A percentile compares a stretch with the other conserved stretches of the same genome.
phyloP scores from a whole-genome alignment of 306 rosid genomes.

The Begonia peltatifolia region DNA sequence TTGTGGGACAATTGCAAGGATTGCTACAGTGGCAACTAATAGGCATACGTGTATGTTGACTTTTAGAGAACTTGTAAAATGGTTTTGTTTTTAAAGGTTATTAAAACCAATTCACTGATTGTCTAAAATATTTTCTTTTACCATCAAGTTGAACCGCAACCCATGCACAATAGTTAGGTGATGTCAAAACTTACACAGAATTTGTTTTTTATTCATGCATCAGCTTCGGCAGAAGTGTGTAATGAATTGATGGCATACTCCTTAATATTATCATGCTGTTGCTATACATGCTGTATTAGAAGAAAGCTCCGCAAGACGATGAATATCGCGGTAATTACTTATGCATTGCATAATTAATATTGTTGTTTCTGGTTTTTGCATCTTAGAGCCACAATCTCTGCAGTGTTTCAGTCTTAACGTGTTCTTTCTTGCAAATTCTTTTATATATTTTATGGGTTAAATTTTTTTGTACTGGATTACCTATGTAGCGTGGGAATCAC shows the following conservation, averaged over 20 bases:
- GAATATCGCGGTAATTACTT: slow-evolving; percentile 66
- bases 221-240: slow-evolving; percentile 85
- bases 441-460: too few species aligned
- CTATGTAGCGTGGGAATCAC: too few species aligned
- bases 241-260: slow-evolving; percentile 96
- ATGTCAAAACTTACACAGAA: neutral
- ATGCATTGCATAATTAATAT: neutral
- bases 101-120: neutral
- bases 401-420: too few species aligned
- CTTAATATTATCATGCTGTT: slow-evolving; percentile 76
- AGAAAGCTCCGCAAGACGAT: slow-evolving; percentile 81
- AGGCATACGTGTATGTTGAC: slow-evolving; percentile 75
- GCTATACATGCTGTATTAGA: slow-evolving; percentile 86
- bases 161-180: neutral
- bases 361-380: neutral
- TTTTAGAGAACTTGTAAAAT: neutral
- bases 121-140: neutral
- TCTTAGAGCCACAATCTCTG: too few species aligned
- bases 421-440: too few species aligned
- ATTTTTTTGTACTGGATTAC: too few species aligned
- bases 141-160: neutral
- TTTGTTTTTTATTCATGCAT: neutral
- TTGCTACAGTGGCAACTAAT: slow-evolving; percentile 67
- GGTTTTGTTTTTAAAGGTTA: neutral
- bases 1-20: slow-evolving; percentile 33